Evolutionary conservation across 140 eudicot genomes (phyloP).

Genomic region (Senecio squalidus): DNA sequence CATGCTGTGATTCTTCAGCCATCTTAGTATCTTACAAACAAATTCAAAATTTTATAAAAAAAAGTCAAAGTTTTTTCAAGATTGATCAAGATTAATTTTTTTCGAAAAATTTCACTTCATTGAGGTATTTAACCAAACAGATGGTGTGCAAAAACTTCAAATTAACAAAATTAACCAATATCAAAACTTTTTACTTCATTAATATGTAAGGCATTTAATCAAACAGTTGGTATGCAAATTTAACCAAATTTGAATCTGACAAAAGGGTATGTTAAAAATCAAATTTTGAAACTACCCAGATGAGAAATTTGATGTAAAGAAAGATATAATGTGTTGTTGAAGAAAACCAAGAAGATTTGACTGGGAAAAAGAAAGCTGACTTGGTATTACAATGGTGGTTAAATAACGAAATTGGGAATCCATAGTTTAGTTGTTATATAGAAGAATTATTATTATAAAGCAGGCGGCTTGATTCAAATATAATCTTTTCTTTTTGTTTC

Average conservation of each 20-base stretch:
- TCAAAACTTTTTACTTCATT: slow-evolving; percentile 5
- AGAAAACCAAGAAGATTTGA: slow-evolving; percentile 7
- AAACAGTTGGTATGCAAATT: slow-evolving; percentile 21
- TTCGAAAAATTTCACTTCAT: slow-evolving; percentile 1
- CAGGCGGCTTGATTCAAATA: background rate
- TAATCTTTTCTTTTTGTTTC: slow-evolving; percentile 11
- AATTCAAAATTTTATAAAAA: background rate
- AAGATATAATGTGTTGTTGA: background rate
- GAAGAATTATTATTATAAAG: background rate
- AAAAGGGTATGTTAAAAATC: background rate
- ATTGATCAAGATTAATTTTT: background rate
- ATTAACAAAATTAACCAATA: background rate
- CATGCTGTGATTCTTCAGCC: slow-evolving; percentile 57
- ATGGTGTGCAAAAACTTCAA: background rate
- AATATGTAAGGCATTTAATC: slow-evolving; percentile 10
- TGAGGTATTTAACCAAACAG: slow-evolving; percentile 16
- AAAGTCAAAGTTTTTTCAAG: background rate
- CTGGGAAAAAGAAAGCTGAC: slow-evolving; percentile 12
- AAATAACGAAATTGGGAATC: slow-evolving; percentile 2
- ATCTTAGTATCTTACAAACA: no score
- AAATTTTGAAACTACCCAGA: background rate
- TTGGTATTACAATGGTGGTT: background rate
- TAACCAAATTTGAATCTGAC: background rate
- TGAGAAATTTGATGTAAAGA: background rate
- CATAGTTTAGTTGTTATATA: background rate